A percentile compares a stretch with the other conserved stretches of the same genome.
phyloP scores from a whole-genome alignment of 2,329 filamentous ascomycete genomes.

The Xylaria sp. region DNA sequence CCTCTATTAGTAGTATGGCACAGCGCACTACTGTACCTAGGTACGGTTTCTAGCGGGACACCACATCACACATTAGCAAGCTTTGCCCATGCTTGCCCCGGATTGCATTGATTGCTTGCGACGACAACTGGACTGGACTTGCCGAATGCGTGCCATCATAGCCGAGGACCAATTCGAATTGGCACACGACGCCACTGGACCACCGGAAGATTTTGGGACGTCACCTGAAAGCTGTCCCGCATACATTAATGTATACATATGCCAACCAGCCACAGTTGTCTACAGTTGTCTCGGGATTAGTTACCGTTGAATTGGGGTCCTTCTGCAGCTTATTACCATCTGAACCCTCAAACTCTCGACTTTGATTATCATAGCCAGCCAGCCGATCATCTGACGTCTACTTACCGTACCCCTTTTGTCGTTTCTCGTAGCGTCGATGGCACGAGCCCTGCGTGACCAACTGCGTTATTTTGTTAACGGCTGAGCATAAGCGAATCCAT shows the following conservation, averaged over 20 bases:
- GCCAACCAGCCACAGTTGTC: slow-evolving; percentile 1
- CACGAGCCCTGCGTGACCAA: not conserved
- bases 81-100: slow-evolving; percentile 7
- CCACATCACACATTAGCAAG: not conserved
- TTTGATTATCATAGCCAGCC: not conserved
- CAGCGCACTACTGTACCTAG: no score
- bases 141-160: slow-evolving; percentile 39
- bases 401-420: slow-evolving; percentile 7
- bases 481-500: not conserved
- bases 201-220: slow-evolving; percentile 29
- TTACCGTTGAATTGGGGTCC: not conserved
- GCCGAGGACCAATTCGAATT: slow-evolving; percentile 34
- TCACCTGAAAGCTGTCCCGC: slow-evolving; percentile 3
- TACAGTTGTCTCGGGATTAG: not conserved
- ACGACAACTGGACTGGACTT: slow-evolving; percentile 18
- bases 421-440: not conserved
- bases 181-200: slow-evolving; percentile 31
- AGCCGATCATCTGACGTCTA: slow-evolving; percentile 23
- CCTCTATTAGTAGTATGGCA: not conserved
- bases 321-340: no score
- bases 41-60: slow-evolving; percentile 10
- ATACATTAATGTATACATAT: no score
- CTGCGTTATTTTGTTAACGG: slow-evolving; percentile 27
- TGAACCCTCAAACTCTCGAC: not conserved
- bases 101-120: not conserved